Percentiles rank a stretch among this genome's conserved stretches.
phyloP scores from a whole-genome alignment of 371 early-diverging fungal genomes.

The Gilbertella persicaria region DNA sequence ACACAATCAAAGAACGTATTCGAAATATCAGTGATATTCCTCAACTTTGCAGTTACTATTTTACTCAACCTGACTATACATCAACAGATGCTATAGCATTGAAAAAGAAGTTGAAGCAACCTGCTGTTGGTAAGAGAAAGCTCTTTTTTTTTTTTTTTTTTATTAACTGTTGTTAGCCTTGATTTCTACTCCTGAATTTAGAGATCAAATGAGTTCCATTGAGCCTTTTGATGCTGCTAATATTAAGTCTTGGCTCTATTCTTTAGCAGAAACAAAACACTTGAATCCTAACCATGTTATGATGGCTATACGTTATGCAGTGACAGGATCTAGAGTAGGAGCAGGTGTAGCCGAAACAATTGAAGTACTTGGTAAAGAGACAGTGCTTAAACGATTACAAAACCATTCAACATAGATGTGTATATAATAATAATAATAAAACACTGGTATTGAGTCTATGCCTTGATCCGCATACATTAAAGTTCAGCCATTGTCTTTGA shows the following conservation, averaged over 20 bases:
- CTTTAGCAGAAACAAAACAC: conserved; percentile 26
- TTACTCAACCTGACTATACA: conserved; percentile 54
- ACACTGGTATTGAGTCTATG: no score
- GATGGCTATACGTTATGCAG: conserved; percentile 63
- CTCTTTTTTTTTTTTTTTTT: not conserved
- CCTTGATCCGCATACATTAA: no score
- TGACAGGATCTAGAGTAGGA: conserved; percentile 68
- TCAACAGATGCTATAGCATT: conserved; percentile 50
- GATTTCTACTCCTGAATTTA: conserved; percentile 19
- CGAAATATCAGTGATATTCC: conserved; percentile 61
- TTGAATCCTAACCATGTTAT: conserved; percentile 57
- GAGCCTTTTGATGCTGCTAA: conserved; percentile 29
- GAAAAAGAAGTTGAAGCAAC: conserved; percentile 48
- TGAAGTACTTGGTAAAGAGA: conserved; percentile 46
- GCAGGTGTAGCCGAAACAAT: conserved; percentile 64
- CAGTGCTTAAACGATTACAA: conserved; percentile 16
- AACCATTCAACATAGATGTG: no score
- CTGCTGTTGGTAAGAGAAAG: conserved; percentile 33
- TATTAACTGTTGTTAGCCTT: conserved; percentile 9
- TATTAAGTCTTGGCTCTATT: conserved; percentile 36
- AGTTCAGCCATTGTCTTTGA: no score
- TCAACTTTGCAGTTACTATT: conserved; percentile 58
- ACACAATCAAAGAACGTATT: conserved; percentile 61
- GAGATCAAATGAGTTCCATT: conserved; percentile 15
- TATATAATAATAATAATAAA: no score